phyloP scores from a whole-genome alignment of 2,329 filamentous ascomycete species.

The Fusarium beomiforme region DNA sequence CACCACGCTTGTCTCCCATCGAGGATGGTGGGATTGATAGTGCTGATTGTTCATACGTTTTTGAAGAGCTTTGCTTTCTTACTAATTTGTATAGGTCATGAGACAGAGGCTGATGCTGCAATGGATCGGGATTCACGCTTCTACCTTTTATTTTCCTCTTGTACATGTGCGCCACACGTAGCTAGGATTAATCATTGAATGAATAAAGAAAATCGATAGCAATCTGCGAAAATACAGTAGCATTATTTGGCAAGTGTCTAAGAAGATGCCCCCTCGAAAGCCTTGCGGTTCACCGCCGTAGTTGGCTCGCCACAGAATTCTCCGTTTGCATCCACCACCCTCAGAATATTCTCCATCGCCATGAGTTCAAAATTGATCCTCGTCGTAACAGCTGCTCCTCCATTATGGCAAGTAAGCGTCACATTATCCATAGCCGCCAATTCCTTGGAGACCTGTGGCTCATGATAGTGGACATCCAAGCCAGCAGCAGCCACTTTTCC shows the following conservation, averaged over 20 bases:
- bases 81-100: too few species aligned
- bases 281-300: constrained; percentile 20
- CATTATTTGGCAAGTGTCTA: too few species aligned
- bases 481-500: constrained; percentile 59
- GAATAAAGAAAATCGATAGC: too few species aligned
- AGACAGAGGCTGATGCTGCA: too few species aligned
- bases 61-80: too few species aligned
- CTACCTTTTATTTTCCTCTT: too few species aligned
- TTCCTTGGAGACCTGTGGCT: constrained; percentile 57
- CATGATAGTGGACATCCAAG: constrained; percentile 64
- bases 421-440: constrained; percentile 53
- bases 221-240: too few species aligned
- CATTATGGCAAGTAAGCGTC: constrained; percentile 51
- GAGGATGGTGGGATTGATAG: neutral
- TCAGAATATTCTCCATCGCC: constrained; percentile 30
- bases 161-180: too few species aligned
- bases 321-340: constrained; percentile 38
- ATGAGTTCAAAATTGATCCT: constrained; percentile 53
- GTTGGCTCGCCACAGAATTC: constrained; percentile 22
- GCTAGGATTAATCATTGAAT: too few species aligned
- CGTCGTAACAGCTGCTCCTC: constrained; percentile 50
- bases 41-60: too few species aligned
- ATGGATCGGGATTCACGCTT: too few species aligned
- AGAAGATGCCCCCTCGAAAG: neutral
- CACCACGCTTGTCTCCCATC: neutral